A percentile compares a stretch with the other conserved stretches of the same genome.
These are phyloP conservation scores for Tricholoma terreum DNA, from an alignment of 768 basidiomycete species.

Conservation along the genomic window DNA sequence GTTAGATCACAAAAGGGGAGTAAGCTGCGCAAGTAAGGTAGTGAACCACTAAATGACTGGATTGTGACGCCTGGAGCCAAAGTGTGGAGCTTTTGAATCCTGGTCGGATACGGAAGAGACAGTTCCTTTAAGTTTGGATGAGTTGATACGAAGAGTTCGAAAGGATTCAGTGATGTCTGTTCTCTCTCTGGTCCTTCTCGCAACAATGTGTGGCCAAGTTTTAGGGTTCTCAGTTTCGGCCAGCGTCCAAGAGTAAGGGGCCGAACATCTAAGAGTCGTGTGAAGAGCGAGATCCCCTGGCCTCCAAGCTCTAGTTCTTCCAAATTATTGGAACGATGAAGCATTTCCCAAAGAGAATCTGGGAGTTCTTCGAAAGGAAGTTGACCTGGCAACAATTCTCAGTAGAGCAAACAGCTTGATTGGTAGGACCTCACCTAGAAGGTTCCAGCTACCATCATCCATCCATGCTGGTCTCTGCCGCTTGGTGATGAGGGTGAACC, in stretches of 20 bases:
- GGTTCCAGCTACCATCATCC: not conserved
- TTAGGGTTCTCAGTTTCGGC: constrained; percentile 18
- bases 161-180: constrained; percentile 7
- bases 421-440: not conserved
- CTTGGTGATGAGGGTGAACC: constrained; percentile 19
- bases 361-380: constrained; percentile 13
- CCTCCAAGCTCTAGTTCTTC: constrained; percentile 39
- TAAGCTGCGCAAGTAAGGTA: constrained; percentile 12
- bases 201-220: constrained; percentile 16
- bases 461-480: constrained; percentile 7
- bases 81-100: constrained; percentile 10
- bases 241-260: constrained; percentile 17
- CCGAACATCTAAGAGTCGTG: constrained; percentile 15
- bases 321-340: constrained; percentile 42
- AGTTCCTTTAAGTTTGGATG: constrained; percentile 15
- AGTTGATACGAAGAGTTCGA: constrained; percentile 15
- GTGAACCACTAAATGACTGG: constrained; percentile 17
- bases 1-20: constrained; percentile 13
- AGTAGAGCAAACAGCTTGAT: not conserved
- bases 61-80: constrained; percentile 9
- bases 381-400: not conserved
- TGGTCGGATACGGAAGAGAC: constrained; percentile 15
- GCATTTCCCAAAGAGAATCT: constrained; percentile 50
- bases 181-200: constrained; percentile 8
- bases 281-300: constrained; percentile 7